Base-by-base conservation (phyloP, 441 rosid species). In the Adansonia gregorii region DNA sequence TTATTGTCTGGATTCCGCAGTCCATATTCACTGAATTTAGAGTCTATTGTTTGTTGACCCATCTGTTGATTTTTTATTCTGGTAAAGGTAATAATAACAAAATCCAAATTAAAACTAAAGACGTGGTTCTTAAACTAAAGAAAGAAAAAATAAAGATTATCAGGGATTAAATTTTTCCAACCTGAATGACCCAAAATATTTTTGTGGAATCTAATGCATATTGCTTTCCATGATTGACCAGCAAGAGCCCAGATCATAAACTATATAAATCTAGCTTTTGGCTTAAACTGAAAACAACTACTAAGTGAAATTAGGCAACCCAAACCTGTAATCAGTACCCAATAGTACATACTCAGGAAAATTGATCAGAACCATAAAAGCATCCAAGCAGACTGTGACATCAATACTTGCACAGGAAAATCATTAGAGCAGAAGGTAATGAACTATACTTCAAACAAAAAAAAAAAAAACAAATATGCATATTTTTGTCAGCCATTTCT, bases 31-130 rank as follows among this genome's bases (percentile, higher is more conserved):
- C 63, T 79, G 72, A 84, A 77, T 76, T 86, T 84, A 71, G 88
- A 78, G 72, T 89, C 91, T 58, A 74, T 78, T n/a, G 85, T 81
- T 83, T 86, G 90, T 78, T 85, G 87, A 83, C 84, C 89, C 88
- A 87, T 88, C 89, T 84, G 84, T 76, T 72, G 75, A 67, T 71
- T 68, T 73, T 67, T 60, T 15, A 60, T 39, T 54, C 74, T 61
- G 67, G 64, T 46, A 77, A 49, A 3, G 64, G 27, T 39, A 51
- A 66, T 22, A 56, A 15, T 78, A 67, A 55, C 69, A 17, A 14
- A 31, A 14, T 35, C 39, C 48, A 70, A 39, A 45, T 49, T 24
- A 78, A 45, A 41, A 58, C 39, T 9, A 31, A 60, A 22, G 22
- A 69, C 43, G 10, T 45, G 8, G 10, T 22, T 22, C 54, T 49